Evolutionary conservation across 2,329 filamentous ascomycete genomes (phyloP).

Genomic region (Alternaria longipes): DNA sequence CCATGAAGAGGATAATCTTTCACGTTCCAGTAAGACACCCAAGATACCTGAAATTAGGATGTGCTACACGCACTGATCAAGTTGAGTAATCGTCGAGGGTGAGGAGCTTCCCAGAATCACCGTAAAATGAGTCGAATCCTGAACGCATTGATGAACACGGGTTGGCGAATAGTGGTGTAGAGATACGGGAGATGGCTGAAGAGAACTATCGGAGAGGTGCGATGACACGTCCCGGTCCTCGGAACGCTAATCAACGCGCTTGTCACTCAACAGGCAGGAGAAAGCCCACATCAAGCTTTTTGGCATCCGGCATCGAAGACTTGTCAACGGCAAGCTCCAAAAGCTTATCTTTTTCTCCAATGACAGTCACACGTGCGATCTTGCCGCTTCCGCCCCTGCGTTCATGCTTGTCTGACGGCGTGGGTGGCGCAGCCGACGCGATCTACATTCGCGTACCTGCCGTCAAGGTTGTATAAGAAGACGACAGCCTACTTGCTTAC

Average conservation of each 20-base stretch:
- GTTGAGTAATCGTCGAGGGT: background rate
- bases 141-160: background rate
- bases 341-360: slow-evolving; percentile 35
- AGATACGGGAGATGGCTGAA: background rate
- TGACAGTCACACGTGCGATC: slow-evolving; percentile 24
- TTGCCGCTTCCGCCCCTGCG: slow-evolving; percentile 4
- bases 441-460: background rate
- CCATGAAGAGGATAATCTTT: background rate
- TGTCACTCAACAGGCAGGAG: slow-evolving; percentile 33
- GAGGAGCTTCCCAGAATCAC: background rate
- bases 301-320: slow-evolving; percentile 7
- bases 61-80: background rate
- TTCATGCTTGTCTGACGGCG: background rate
- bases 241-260: slow-evolving; percentile 27
- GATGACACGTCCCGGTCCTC: slow-evolving; percentile 9
- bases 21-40: background rate
- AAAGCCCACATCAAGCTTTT: slow-evolving; percentile 27
- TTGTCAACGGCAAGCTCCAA: slow-evolving; percentile 26
- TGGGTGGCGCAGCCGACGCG: background rate
- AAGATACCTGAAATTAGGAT: background rate
- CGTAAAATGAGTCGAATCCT: background rate
- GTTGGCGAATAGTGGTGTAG: background rate
- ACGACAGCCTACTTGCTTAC: background rate
- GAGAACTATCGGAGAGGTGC: slow-evolving; percentile 11
- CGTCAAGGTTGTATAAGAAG: slow-evolving; percentile 16